These are phyloP conservation scores for Silene conica DNA, from an alignment of 148 eudicot genomes.

Conservation along the genomic window DNA sequence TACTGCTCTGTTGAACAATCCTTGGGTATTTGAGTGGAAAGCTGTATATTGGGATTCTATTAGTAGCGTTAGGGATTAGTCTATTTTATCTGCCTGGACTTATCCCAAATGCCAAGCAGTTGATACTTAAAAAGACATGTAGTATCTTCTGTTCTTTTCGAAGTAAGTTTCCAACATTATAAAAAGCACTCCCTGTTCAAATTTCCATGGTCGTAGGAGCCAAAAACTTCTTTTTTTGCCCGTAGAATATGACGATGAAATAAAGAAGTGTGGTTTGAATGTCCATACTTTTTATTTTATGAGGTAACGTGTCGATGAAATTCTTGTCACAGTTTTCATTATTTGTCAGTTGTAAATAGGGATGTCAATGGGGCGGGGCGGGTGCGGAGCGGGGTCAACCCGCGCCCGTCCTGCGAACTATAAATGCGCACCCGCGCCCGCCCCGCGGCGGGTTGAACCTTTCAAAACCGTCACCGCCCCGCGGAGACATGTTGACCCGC, in stretches of 20 bases:
- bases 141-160: no score
- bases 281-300: not conserved
- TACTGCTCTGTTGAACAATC: not conserved
- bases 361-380: no score
- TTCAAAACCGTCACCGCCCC: no score
- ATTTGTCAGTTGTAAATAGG: not conserved
- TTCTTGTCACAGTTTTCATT: not conserved
- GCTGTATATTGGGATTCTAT: not conserved
- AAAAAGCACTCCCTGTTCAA: not conserved
- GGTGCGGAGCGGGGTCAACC: no score
- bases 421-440: no score
- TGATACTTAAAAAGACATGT: no score
- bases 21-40: not conserved
- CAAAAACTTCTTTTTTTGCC: not conserved
- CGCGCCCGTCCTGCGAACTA: no score
- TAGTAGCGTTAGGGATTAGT: not conserved
- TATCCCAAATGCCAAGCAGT: no score
- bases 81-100: not conserved
- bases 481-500: no score
- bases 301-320: not conserved
- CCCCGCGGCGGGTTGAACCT: no score
- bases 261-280: not conserved
- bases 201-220: not conserved
- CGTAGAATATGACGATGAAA: not conserved
- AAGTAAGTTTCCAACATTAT: not conserved